A percentile compares a stretch with the other conserved stretches of the same genome.
These are phyloP conservation scores for Pelagophyceae sp. DNA, from an alignment of 352 stramenopile species.

Conservation along the genomic window DNA sequence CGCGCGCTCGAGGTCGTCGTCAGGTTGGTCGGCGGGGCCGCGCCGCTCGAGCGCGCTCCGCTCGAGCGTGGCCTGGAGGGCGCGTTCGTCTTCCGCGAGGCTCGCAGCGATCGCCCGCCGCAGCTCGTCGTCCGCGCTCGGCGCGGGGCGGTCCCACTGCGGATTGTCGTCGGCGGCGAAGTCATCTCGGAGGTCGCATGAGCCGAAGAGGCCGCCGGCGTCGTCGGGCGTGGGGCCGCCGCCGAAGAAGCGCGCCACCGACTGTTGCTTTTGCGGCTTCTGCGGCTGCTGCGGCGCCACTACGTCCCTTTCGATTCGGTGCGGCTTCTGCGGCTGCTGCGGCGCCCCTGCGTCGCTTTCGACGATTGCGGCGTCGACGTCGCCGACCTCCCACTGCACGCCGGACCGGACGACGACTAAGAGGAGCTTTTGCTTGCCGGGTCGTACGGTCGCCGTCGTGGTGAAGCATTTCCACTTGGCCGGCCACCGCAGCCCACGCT, in stretches of 20 bases:
- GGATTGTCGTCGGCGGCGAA: not conserved
- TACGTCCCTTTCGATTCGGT: not conserved
- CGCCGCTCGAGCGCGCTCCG: not conserved
- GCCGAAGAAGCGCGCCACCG: not conserved
- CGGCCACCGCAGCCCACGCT: not conserved
- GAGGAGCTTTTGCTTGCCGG: not conserved
- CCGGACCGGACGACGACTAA: not conserved
- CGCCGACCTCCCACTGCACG: conserved; percentile 11
- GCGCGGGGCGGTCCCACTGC: not conserved
- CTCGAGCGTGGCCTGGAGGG: not conserved
- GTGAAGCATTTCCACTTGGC: conserved; percentile 8
- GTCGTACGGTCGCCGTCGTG: not conserved
- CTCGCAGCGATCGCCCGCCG: not conserved
- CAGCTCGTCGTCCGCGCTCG: not conserved
- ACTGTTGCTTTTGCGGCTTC: too few species aligned
- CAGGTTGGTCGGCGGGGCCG: not conserved
- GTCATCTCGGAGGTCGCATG: not conserved
- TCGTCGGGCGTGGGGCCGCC: not conserved
- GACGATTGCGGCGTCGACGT: not conserved
- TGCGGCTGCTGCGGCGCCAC: not conserved
- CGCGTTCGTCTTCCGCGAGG: not conserved
- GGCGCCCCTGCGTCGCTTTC: not conserved
- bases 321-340: not conserved
- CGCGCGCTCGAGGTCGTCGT: not conserved
- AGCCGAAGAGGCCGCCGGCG: too few species aligned